Conservation (phyloP, 768 basidiomycete species). For the Hypsizygus marmoreus region DNA sequence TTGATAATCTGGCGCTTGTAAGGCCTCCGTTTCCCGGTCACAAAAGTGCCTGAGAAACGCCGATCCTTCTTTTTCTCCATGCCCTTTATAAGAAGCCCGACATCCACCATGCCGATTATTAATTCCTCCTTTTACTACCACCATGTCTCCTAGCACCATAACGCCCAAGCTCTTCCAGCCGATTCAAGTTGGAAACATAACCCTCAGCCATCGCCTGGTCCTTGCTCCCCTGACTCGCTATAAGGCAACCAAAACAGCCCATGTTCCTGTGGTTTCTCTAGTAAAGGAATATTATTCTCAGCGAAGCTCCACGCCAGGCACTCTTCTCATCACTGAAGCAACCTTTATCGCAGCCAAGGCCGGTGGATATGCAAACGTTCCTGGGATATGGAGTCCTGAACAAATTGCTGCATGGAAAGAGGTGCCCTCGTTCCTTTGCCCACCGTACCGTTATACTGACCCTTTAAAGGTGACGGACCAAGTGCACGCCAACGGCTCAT, state of each 20-base stretch:
- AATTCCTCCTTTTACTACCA: too few relatives aligned
- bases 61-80: too few relatives aligned
- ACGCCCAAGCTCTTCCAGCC: constrained; percentile 41
- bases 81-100: too few relatives aligned
- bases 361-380: constrained; percentile 48
- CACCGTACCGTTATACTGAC: not conserved
- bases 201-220: constrained; percentile 44
- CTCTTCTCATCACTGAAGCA: constrained; percentile 46
- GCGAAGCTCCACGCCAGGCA: constrained; percentile 35
- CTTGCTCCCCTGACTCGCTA: constrained; percentile 31
- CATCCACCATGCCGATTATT: too few relatives aligned
- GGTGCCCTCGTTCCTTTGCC: constrained; percentile 26
- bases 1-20: too few relatives aligned
- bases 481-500: constrained; percentile 51
- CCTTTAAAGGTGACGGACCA: constrained; percentile 57
- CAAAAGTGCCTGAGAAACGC: too few relatives aligned
- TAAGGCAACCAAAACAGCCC: constrained; percentile 5
- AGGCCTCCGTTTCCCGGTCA: too few relatives aligned
- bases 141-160: too few relatives aligned
- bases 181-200: constrained; percentile 32
- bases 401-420: constrained; percentile 60
- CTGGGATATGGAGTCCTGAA: constrained; percentile 61
- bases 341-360: constrained; percentile 50
- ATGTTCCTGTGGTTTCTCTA: constrained; percentile 26
- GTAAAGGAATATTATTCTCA: constrained; percentile 37